Conservation (phyloP, 2,329 filamentous ascomycete species). For the Xylariaceae sp. region DNA sequence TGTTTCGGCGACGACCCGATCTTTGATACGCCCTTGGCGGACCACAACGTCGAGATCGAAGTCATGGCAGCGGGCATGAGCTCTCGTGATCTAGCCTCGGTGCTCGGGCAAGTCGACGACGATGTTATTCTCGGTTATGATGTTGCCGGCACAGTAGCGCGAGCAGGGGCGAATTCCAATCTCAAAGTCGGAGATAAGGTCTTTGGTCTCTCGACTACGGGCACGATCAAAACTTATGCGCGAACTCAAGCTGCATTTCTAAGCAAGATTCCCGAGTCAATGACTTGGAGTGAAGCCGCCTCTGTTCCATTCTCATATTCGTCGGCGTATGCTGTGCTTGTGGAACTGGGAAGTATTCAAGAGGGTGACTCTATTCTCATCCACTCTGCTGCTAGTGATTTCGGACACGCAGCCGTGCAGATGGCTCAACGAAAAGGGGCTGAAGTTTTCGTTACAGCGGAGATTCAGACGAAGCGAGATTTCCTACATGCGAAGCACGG, state of each 20-base stretch:
- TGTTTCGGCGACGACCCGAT: slow-evolving; percentile 19
- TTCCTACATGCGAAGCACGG: slow-evolving; percentile 28
- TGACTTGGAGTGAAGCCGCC: slow-evolving; percentile 19
- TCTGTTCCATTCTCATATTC: slow-evolving; percentile 21
- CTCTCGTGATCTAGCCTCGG: slow-evolving; percentile 13
- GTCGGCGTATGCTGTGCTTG: slow-evolving; percentile 20
- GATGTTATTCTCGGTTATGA: slow-evolving; percentile 13
- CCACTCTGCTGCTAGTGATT: slow-evolving; percentile 18
- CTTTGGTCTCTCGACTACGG: slow-evolving; percentile 20
- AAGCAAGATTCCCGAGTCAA: slow-evolving; percentile 13
- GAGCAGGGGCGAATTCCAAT: slow-evolving; percentile 18
- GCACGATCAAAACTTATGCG: slow-evolving; percentile 20
- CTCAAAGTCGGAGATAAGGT: slow-evolving; percentile 18
- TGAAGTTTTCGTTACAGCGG: slow-evolving; percentile 32
- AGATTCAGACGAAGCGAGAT: slow-evolving; percentile 28
- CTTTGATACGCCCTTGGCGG: neutral
- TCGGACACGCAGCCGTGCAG: slow-evolving; percentile 18
- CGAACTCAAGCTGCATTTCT: slow-evolving; percentile 17
- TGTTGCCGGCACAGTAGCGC: slow-evolving; percentile 31
- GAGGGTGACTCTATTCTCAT: slow-evolving; percentile 15
- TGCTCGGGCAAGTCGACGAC: slow-evolving; percentile 13
- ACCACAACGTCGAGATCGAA: slow-evolving; percentile 20
- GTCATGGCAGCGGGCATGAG: slow-evolving; percentile 14
- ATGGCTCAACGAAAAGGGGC: slow-evolving; percentile 13
- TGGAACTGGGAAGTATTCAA: slow-evolving; percentile 16